A percentile compares a stretch with the other conserved stretches of the same genome.
Evolutionary conservation across 2,329 filamentous ascomycete species (phyloP).

Genomic region (Graphilbum fragrans): DNA sequence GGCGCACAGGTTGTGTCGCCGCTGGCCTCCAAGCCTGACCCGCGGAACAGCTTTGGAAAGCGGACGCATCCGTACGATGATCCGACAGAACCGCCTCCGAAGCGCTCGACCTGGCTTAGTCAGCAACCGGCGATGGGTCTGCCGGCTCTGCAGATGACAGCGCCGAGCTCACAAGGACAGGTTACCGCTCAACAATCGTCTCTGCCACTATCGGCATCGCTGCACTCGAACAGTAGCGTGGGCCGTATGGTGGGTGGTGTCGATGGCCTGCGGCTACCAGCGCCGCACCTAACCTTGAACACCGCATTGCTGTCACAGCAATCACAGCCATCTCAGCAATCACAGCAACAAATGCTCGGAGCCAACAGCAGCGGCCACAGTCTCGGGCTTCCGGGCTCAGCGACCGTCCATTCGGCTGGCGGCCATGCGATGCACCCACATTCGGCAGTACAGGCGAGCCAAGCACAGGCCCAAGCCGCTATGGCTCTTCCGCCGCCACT

Average conservation of each 20-base stretch:
- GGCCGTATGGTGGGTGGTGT: background rate
- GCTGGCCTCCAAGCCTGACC: slow-evolving; percentile 33
- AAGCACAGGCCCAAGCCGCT: background rate
- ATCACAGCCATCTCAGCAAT: too few species aligned
- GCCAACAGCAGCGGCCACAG: background rate
- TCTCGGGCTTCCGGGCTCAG: background rate
- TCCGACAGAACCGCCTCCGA: slow-evolving; percentile 39
- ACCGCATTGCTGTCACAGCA: slow-evolving; percentile 24
- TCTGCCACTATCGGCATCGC: slow-evolving; percentile 1
- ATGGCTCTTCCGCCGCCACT: slow-evolving; percentile 53
- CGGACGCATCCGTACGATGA: slow-evolving; percentile 36
- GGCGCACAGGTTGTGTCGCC: slow-evolving; percentile 32
- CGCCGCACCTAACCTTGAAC: slow-evolving; percentile 59
- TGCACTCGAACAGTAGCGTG: too few species aligned
- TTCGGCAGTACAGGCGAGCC: background rate
- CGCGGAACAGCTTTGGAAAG: slow-evolving; percentile 29
- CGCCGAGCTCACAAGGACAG: background rate
- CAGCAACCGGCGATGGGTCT: background rate
- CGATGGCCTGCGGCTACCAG: slow-evolving; percentile 42
- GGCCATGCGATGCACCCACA: background rate
- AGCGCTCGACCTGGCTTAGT: slow-evolving; percentile 25
- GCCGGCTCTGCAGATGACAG: background rate
- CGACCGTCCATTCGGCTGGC: background rate
- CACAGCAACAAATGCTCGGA: background rate
- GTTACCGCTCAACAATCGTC: background rate